These are phyloP conservation scores for Aspergillus sparsus DNA, from an alignment of 495 filamentous ascomycete species.

Conservation along the genomic window DNA sequence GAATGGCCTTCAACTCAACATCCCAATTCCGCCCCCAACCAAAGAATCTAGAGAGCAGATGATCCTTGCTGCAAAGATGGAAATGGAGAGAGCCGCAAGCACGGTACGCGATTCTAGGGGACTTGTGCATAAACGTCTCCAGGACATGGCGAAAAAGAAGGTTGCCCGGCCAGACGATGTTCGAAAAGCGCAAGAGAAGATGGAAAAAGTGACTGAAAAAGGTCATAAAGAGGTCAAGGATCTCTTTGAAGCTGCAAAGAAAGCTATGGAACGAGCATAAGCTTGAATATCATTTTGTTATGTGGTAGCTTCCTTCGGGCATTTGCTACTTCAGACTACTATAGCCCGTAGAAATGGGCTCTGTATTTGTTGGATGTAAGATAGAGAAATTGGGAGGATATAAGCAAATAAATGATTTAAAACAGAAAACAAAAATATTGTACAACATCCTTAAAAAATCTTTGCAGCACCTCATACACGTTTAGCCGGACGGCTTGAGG, in stretches of 20 bases:
- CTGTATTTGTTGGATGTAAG: neutral
- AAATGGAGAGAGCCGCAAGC: conserved; percentile 58
- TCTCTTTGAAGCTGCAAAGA: conserved; percentile 65
- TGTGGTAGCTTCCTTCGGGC: neutral
- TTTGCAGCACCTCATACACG: conserved; percentile 24
- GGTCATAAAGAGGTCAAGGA: conserved; percentile 65
- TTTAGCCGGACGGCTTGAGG: conserved; percentile 33
- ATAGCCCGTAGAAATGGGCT: too few relatives aligned
- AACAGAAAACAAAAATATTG: conserved; percentile 27
- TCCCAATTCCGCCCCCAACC: conserved; percentile 69
- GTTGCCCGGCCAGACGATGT: conserved; percentile 64
- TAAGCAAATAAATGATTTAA: conserved; percentile 4
- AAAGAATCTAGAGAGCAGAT: conserved; percentile 59
- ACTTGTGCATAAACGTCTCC: conserved; percentile 63
- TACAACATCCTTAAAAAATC: conserved; percentile 26
- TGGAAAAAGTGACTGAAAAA: conserved; percentile 76
- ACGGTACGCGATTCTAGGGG: conserved; percentile 57
- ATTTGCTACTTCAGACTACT: neutral
- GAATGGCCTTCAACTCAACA: conserved; percentile 68
- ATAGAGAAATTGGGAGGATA: neutral
- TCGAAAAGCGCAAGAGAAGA: conserved; percentile 62
- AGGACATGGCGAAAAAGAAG: conserved; percentile 59
- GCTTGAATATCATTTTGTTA: neutral
- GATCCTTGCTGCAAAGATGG: conserved; percentile 57
- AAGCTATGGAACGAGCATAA: conserved; percentile 53